phyloP scores from a whole-genome alignment of 441 rosid species.

The Syzygium syzygioides region DNA sequence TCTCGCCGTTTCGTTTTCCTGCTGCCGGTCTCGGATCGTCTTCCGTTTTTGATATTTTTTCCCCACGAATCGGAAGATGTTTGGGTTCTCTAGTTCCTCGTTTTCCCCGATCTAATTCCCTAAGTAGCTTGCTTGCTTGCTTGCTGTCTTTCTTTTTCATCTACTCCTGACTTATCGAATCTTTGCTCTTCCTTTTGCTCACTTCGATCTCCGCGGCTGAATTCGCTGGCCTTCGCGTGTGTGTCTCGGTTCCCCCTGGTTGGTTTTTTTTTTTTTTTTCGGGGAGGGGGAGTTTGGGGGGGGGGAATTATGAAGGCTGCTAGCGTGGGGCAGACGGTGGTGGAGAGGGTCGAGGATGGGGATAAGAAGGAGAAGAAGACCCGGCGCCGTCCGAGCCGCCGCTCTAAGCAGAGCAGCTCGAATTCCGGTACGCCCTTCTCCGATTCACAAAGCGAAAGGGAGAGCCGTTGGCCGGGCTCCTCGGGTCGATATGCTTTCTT shows the following conservation, averaged over 20 bases:
- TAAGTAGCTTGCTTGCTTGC: background rate
- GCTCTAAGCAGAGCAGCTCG: slow-evolving; percentile 49
- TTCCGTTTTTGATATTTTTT: slow-evolving; percentile 37
- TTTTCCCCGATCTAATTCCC: slow-evolving; percentile 4
- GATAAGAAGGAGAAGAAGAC: slow-evolving; percentile 68
- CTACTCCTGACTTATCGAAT: background rate
- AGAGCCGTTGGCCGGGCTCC: background rate
- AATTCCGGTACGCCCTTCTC: background rate
- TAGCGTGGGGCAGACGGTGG: slow-evolving; percentile 32
- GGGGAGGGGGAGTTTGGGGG: background rate
- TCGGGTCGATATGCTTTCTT: background rate
- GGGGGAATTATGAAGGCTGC: slow-evolving; percentile 24
- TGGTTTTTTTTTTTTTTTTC: background rate
- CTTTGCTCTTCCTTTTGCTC: background rate
- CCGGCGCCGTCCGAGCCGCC: slow-evolving; percentile 58
- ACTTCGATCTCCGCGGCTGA: background rate
- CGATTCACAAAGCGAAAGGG: background rate
- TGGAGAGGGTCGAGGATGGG: slow-evolving; percentile 39
- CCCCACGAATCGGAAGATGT: slow-evolving; percentile 47
- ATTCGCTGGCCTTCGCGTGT: background rate
- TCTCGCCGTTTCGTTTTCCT: background rate
- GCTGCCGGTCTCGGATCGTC: slow-evolving; percentile 1
- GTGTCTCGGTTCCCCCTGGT: background rate
- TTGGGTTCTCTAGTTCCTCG: slow-evolving; percentile 13
- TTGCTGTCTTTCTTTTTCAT: background rate